phyloP scores from a whole-genome alignment of 2,329 filamentous ascomycete genomes.

The Plectosphaerella cucumerina region DNA sequence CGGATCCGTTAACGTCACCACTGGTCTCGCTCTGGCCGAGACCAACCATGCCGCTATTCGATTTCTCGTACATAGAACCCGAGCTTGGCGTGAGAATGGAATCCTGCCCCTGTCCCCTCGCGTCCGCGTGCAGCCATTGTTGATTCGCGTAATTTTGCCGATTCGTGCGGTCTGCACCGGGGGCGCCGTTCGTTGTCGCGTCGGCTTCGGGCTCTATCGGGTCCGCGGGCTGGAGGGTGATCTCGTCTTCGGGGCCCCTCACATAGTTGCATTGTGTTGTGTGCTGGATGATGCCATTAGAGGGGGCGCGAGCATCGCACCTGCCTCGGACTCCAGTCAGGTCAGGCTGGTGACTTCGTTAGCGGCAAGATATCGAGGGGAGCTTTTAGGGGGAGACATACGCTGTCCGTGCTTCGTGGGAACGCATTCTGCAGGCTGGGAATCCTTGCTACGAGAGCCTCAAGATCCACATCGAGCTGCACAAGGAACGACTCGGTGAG shows the following conservation, averaged over 20 bases:
- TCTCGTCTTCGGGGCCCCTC: background rate
- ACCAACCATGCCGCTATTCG: conserved; percentile 20
- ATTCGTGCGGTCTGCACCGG: too few species aligned
- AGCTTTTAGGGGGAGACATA: conserved; percentile 29
- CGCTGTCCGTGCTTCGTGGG: conserved; percentile 46
- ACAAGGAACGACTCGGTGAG: conserved; percentile 92
- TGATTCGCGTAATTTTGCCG: conserved; percentile 12
- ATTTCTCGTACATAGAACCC: conserved; percentile 26
- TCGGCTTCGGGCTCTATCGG: conserved; percentile 10
- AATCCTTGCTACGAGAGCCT: conserved; percentile 62
- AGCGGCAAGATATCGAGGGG: conserved; percentile 10
- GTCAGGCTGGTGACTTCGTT: conserved; percentile 22
- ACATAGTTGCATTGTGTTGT: background rate
- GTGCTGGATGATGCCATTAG: background rate
- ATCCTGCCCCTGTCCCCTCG: conserved; percentile 1
- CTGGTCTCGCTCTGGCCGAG: conserved; percentile 38
- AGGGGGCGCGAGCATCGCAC: background rate
- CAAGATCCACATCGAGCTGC: conserved; percentile 87
- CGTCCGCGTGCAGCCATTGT: conserved; percentile 31
- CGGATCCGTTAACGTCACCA: conserved; percentile 42
- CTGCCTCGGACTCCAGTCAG: conserved; percentile 8
- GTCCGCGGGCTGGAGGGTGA: background rate
- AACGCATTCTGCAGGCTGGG: conserved; percentile 53
- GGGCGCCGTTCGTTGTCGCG: conserved; percentile 16
- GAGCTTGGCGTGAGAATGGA: conserved; percentile 10